phyloP scores from a whole-genome alignment of 177 flowering plant species.

The Vitis hybrid region DNA sequence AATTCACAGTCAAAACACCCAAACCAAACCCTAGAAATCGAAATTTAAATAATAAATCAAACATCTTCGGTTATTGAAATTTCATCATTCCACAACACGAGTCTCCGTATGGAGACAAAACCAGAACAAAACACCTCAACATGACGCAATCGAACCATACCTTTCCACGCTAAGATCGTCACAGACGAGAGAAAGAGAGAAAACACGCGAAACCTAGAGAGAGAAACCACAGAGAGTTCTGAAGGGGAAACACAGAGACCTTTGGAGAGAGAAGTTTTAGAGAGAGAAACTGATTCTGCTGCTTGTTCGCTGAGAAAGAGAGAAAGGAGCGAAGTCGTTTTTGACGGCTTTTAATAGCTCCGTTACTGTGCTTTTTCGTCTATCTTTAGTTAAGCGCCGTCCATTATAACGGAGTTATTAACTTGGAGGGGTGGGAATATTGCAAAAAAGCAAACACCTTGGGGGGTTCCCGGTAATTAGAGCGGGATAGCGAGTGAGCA shows the following conservation, averaged over 20 bases:
- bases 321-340: conserved; percentile 20
- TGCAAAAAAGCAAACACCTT: not conserved
- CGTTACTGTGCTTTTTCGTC: conserved; percentile 17
- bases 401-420: conserved; percentile 5
- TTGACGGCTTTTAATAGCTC: conserved; percentile 31
- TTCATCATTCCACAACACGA: not conserved
- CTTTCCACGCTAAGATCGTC: not conserved
- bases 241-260: conserved; percentile 3
- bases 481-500: no score
- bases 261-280: conserved; percentile 12
- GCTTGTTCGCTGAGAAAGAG: not conserved
- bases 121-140: no score
- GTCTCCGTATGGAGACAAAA: no score
- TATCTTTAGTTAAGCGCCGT: not conserved
- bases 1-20: conserved; percentile 5
- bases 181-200: no score
- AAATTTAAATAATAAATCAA: not conserved
- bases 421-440: not conserved
- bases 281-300: conserved; percentile 8
- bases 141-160: no score
- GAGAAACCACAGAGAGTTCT: not conserved
- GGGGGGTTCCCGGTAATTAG: not conserved
- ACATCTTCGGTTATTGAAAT: not conserved
- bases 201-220: not conserved
- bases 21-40: not conserved